Evolutionary conservation across 2,329 filamentous ascomycete genomes (phyloP), one percentile per base, ranked within the genome.

Genomic region (Fusarium udum): DNA sequence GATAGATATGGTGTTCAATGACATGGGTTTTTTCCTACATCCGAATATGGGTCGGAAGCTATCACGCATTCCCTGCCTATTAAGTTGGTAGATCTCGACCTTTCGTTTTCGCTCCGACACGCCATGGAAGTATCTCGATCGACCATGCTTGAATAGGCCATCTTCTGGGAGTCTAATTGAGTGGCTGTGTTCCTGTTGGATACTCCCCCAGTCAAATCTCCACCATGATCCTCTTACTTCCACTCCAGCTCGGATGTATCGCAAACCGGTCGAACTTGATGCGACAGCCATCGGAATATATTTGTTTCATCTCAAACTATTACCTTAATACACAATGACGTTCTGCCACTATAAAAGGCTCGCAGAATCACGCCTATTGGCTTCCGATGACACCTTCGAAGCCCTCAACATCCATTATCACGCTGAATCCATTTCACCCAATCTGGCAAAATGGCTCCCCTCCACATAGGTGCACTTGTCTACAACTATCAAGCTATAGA

Each of bases 401-500:
- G 14, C 42, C 16, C n/a, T 14, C 22, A 34, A 13, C 9, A 16
- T 61, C 37, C 8, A 1, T 32, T n/a, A n/a, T 31, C n/a, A 36
- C 39, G 20, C 36, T 43, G 24, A 40, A 14, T 11, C 4, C 28
- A 4, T 20, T 32, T 3, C 31, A 18, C 8, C 7, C 26, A 16
- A 34, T 26, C 13, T 20, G 3, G 8, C 20, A 55, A 34, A 16
- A 73, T 73, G 71, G 59, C 71, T 32, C 55, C 71, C 48, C 18
- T 74, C 18, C 62, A 74, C 15, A 36, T 73, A 6, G 71, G 71
- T n/a, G 42, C 31, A 32, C 77, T 80, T 32, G 48, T 76, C 57
- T 81, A 74, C 57, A 68, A 77, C 48, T 83, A 81, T 67, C 81
- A 83, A 67, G 64, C 77, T 20, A 72, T 82, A n/a, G 81, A 83